Evolutionary conservation across 208 protist species (phyloP).

Genomic region (Acanthamoeba royreba): DNA sequence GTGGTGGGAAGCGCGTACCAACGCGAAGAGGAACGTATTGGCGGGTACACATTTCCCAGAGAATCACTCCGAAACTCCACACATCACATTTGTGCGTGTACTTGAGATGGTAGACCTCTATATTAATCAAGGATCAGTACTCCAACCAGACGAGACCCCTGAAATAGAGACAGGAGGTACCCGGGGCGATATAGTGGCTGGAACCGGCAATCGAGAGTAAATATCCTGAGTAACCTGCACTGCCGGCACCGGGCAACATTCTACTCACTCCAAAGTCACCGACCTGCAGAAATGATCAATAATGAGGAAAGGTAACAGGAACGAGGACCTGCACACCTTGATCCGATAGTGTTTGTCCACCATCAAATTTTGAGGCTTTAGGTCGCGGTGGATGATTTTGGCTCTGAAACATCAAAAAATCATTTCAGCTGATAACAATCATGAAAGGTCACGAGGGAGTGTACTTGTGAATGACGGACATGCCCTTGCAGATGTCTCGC

Average conservation of each 20-base stretch:
- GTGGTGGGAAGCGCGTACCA: not conserved
- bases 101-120: not conserved
- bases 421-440: not conserved
- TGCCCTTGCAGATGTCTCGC: constrained; percentile 35
- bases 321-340: not conserved
- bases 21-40: not conserved
- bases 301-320: not conserved
- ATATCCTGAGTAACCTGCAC: not conserved
- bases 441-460: not conserved
- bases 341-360: not conserved
- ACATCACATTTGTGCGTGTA: constrained; percentile 15
- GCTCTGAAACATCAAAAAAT: not conserved
- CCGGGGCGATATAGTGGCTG: constrained; percentile 4
- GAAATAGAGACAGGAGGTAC: not conserved
- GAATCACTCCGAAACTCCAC: not conserved
- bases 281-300: not conserved
- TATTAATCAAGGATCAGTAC: not conserved
- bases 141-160: not conserved
- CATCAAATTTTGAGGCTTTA: constrained; percentile 33
- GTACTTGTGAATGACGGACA: constrained; percentile 34
- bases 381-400: constrained; percentile 38
- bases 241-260: not conserved
- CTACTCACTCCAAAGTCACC: not conserved
- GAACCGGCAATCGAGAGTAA: constrained; percentile 16
- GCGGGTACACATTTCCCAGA: constrained; percentile 26